These are phyloP conservation scores for Smithsoniella earleae DNA, from an alignment of 163 green algal genomes.

Conservation along the genomic window DNA sequence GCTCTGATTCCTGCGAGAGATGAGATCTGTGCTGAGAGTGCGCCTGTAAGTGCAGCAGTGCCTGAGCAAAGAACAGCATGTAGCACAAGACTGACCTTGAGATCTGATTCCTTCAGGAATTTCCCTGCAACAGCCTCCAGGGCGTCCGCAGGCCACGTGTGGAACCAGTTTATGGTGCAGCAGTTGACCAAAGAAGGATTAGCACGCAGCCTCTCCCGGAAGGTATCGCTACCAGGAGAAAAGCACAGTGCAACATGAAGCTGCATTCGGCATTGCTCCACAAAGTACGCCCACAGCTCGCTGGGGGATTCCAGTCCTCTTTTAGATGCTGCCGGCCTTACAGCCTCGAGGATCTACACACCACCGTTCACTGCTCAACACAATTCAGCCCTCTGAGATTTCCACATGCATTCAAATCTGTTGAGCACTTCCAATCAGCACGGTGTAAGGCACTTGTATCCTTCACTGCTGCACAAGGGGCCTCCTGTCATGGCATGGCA, in stretches of 20 bases:
- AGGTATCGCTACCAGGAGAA: conserved; percentile 60
- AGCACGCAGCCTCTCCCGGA: conserved; percentile 65
- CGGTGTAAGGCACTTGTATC: too few species aligned
- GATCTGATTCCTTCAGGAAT: conserved; percentile 58
- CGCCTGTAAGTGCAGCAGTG: too few species aligned
- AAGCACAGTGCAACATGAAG: conserved; percentile 73
- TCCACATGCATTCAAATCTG: too few species aligned
- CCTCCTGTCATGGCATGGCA: too few species aligned
- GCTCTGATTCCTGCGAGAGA: conserved; percentile 10
- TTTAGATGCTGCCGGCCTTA: conserved; percentile 49
- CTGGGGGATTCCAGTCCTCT: conserved; percentile 56
- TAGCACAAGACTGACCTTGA: conserved; percentile 38
- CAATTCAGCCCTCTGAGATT: too few species aligned
- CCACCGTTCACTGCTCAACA: background rate
- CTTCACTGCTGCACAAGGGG: too few species aligned
- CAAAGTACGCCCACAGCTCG: conserved; percentile 72
- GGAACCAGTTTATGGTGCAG: conserved; percentile 78
- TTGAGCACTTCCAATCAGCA: too few species aligned
- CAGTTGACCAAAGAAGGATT: conserved; percentile 78
- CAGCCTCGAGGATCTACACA: conserved; percentile 46
- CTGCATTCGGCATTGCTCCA: conserved; percentile 48
- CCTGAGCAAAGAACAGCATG: background rate
- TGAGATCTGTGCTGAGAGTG: too few species aligned
- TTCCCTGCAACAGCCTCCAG: conserved; percentile 70
- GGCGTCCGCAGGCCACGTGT: conserved; percentile 60